Evolutionary conservation across 768 basidiomycete species (phyloP).

Genomic region (Rhizopogon vesiculosus): DNA sequence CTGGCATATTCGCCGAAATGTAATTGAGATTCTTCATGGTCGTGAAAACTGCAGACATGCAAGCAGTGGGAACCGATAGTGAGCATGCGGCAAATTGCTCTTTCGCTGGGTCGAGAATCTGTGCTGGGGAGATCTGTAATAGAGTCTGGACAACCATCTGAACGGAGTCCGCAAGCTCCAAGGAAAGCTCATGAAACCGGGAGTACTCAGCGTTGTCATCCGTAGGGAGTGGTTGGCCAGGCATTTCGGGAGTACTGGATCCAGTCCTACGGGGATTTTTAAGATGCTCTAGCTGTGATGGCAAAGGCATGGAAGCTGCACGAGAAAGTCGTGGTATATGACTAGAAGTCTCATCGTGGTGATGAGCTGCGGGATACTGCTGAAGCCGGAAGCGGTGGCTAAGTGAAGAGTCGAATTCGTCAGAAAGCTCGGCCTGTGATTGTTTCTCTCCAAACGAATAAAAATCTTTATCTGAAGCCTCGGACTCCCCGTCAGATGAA

Average conservation of each 20-base stretch:
- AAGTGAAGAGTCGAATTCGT: constrained; percentile 23
- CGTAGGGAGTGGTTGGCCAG: constrained; percentile 12
- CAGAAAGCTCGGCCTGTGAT: constrained; percentile 27
- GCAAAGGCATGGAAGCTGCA: constrained; percentile 76
- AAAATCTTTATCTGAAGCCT: constrained; percentile 42
- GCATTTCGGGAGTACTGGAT: constrained; percentile 5
- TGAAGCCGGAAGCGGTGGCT: constrained; percentile 19
- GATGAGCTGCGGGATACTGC: constrained; percentile 16
- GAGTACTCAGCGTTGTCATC: constrained; percentile 16
- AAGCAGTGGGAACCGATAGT: constrained; percentile 81
- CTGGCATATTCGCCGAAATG: constrained; percentile 78
- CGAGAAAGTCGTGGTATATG: constrained; percentile 59
- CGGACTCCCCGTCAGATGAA: constrained; percentile 50
- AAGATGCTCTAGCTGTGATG: constrained; percentile 71
- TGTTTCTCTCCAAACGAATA: constrained; percentile 22
- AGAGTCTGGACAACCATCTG: constrained; percentile 91
- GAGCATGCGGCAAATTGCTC: constrained; percentile 92
- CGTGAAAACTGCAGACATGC: constrained; percentile 84
- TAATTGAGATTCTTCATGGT: constrained; percentile 94
- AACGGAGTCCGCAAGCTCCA: constrained; percentile 87
- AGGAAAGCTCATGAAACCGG: constrained; percentile 64
- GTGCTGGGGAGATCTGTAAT: constrained; percentile 84
- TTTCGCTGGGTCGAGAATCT: constrained; percentile 87
- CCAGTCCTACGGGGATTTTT: constrained; percentile 56
- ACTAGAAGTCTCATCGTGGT: constrained; percentile 19